These are phyloP conservation scores for Lactuca saligna DNA, from an alignment of 129 eudicot species.

Conservation along the genomic window DNA sequence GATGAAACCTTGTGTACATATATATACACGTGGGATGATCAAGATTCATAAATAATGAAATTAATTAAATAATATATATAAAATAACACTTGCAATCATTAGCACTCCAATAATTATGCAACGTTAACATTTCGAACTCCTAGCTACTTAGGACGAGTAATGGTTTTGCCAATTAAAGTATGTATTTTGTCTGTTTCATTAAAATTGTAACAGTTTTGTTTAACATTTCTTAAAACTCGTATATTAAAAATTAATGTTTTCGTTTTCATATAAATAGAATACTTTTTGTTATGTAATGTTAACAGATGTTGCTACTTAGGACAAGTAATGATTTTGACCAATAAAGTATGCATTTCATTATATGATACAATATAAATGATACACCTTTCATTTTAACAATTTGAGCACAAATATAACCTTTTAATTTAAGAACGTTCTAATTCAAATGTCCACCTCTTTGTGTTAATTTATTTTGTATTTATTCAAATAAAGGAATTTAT, in stretches of 20 bases:
- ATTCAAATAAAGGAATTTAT: neutral
- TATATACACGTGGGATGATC: constrained; percentile 9
- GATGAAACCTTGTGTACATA: constrained; percentile 1
- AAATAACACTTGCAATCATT: constrained; percentile 20
- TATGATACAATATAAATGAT: too few species aligned
- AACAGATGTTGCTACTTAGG: neutral
- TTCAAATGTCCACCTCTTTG: neutral
- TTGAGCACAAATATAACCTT: too few species aligned
- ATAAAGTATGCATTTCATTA: neutral
- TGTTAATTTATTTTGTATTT: neutral
- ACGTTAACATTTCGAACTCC: constrained; percentile 13
- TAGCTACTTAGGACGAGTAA: constrained; percentile 13
- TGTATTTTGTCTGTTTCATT: neutral
- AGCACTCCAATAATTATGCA: constrained; percentile 14
- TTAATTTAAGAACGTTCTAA: too few species aligned
- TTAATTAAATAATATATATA: neutral
- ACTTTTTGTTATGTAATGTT: neutral
- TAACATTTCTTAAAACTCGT: neutral
- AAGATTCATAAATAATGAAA: neutral
- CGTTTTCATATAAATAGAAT: too few species aligned
- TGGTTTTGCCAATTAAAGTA: constrained; percentile 2
- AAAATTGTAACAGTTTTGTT: neutral
- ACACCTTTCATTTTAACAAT: too few species aligned
- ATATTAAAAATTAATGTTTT: neutral
- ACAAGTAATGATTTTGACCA: neutral